Evolutionary conservation across 139 green algal species (phyloP), one percentile per base, ranked within the genome.

Genomic region (Zygnema cylindricum): DNA sequence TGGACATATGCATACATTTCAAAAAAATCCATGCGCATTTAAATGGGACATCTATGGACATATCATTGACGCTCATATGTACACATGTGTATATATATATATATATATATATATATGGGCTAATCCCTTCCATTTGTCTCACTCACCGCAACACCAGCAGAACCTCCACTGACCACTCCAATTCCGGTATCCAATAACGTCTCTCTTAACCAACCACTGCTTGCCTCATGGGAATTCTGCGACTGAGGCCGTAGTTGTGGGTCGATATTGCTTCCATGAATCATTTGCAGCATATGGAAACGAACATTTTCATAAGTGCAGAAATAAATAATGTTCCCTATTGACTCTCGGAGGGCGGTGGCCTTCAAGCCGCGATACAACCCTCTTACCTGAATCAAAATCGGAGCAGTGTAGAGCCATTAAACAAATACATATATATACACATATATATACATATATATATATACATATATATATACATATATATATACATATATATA

Each of bases 101-200:
- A n/a, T n/a, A n/a, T n/a, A n/a, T n/a, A n/a, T n/a, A n/a, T n/a
- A n/a, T n/a, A n/a, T n/a, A n/a, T n/a, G n/a, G n/a, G n/a, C n/a
- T n/a, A n/a, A n/a, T n/a, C n/a, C n/a, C n/a, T n/a, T n/a, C n/a
- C n/a, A n/a, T n/a, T n/a, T n/a, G n/a, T n/a, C n/a, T n/a, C 25
- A 88, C 84, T 91, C 32, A 92, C 88, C 88, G 36, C 84, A 23
- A 92, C 84, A 35, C 88, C 88, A 0, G 83, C 88, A 21, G 84
- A 40, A 55, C 88, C 88, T 16, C 88, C 88, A 36, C 82, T 90
- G 22, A 91, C 82, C 32, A 92, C 43, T n/a, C 57, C 88, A 25
- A 57, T 90, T 23, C 30, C 40, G 25, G n/a, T 82, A 23, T 92
- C 88, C 81, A 88, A 2, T 3, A 84, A 33, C 2, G 83, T 25